Base-by-base conservation (phyloP, 768 basidiomycete genomes). In the Serendipita indica region DNA sequence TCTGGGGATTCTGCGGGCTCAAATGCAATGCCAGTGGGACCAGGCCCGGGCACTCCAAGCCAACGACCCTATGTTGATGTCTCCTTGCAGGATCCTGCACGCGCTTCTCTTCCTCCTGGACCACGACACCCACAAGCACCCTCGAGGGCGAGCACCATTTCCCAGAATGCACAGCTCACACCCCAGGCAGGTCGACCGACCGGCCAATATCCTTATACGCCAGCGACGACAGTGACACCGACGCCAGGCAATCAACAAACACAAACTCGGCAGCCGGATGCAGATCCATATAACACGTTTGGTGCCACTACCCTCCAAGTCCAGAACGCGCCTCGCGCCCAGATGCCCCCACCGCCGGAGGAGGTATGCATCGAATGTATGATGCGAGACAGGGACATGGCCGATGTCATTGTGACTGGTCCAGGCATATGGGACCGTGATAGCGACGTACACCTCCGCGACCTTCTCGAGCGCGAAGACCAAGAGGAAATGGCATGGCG, bases 301-400 rank as follows among this genome's bases (percentile, higher is more conserved):
- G 49, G 49, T 27, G 3, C 49, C 4, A 54, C 49, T 4, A 54
- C 25, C 22, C 25, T 54, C n/a, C 49, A 54, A 30, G 49, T 54
- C 49, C 49, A 54, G 32, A 54, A 54, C 25, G 49, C 49, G 22
- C 49, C 49, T 18, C 22, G 49, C 10, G 22, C 49, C n/a, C 49
- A 54, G 32, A 28, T 30, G 7, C 45, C 60, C 22, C 57, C 65
- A 3, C 69, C 67, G 35, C 65, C 67, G 25, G 70, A 70, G 57
- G 94, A 98, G 69, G 73, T 97, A 30, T 99, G 94, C 65, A 75
- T 96, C 33, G 96, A 98, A 70, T 99, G 96, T 67, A 86, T 96
- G 60, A 98, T 98, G 93, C 83, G 96, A 32, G 96, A 99, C 70
- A 82, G 94, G 67, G 96, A 99, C 68, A 90, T 99, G 86, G 89